Percentiles rank a stretch among this genome's conserved stretches.
Evolutionary conservation across 352 stramenopile species (phyloP).

Genomic region (Globisporangium paroecandrum): DNA sequence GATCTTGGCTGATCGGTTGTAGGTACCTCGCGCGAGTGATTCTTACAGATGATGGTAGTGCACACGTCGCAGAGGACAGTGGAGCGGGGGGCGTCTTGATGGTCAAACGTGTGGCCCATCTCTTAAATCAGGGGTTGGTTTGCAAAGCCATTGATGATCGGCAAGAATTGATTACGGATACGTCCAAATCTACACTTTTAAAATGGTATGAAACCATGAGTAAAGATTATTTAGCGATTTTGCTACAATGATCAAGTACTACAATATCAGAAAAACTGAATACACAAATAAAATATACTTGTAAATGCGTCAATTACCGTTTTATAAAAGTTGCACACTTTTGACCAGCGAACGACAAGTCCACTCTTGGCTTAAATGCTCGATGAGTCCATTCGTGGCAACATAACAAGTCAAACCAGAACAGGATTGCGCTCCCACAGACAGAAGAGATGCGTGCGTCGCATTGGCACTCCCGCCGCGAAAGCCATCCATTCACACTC

Average conservation of each 20-base stretch:
- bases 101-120: neutral
- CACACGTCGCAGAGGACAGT: neutral
- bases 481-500: too few relatives aligned
- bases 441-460: neutral
- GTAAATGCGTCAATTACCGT: neutral
- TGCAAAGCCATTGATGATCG: neutral
- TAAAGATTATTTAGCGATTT: neutral
- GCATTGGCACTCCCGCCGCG: too few relatives aligned
- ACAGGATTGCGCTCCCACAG: neutral
- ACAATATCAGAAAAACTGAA: neutral
- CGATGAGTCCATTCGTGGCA: neutral
- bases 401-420: neutral
- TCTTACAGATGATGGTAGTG: neutral
- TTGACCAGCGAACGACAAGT: neutral
- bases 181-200: neutral
- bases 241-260: neutral
- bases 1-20: conserved; percentile 2
- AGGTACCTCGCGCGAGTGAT: neutral
- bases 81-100: neutral
- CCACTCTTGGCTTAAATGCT: too few relatives aligned
- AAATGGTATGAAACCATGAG: neutral
- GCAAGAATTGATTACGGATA: neutral
- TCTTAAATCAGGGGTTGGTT: neutral
- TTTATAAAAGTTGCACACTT: neutral
- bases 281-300: neutral